Evolutionary conservation across 176 grass and related monocot genomes (phyloP).

Genomic region (Triticum aestivum): DNA sequence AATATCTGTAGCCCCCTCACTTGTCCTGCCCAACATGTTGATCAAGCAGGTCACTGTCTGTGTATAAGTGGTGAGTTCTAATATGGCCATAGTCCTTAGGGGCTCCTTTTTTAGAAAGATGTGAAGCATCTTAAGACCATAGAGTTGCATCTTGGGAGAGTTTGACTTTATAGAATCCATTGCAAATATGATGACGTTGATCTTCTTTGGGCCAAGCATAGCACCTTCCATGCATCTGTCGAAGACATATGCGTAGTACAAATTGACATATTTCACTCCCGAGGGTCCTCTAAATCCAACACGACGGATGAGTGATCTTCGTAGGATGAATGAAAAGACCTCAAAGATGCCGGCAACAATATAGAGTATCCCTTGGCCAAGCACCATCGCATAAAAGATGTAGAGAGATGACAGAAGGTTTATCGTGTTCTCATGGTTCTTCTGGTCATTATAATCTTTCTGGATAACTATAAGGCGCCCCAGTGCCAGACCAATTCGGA

Average conservation of each 20-base stretch:
- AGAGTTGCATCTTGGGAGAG: not conserved
- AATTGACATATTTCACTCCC: not conserved
- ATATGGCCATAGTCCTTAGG: not conserved
- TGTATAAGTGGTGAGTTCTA: not conserved
- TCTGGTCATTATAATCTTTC: too few relatives aligned
- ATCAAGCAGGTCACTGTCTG: not conserved
- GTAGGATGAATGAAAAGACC: not conserved
- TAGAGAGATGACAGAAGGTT: not conserved
- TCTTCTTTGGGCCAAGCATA: not conserved
- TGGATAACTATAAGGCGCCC: not conserved
- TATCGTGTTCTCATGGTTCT: not conserved
- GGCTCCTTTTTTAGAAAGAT: not conserved
- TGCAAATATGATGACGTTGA: not conserved
- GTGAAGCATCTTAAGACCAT: slow-evolving; percentile 11
- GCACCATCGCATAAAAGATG: slow-evolving; percentile 2
- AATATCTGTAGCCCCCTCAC: not conserved
- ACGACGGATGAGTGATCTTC: not conserved
- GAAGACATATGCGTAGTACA: slow-evolving; percentile 6
- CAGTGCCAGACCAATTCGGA: not conserved
- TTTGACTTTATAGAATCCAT: not conserved
- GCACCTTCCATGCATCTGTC: not conserved
- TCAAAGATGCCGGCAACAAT: not conserved
- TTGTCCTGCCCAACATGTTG: not conserved
- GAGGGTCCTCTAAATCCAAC: not conserved
- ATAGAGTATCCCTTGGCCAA: slow-evolving; percentile 3